phyloP scores from a whole-genome alignment of 1,139 yeast genomes.

The Zygosaccharomyces pseudobailii region DNA sequence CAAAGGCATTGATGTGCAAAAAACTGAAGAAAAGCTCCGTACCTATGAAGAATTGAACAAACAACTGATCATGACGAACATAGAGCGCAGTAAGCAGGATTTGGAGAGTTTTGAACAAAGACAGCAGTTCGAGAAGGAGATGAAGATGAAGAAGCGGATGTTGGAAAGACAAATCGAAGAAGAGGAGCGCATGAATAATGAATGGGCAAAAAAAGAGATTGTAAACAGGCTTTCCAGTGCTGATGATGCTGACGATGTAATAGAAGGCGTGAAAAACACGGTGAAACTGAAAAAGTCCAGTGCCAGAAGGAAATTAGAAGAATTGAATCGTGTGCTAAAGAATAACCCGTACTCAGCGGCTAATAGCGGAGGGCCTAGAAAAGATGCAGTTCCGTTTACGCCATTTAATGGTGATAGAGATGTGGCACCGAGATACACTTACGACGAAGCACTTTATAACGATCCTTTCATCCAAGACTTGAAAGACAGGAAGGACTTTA shows the following conservation, averaged over 20 bases:
- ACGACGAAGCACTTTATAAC: slow-evolving; percentile 43
- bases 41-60: slow-evolving; percentile 75
- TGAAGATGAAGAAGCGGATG: slow-evolving; percentile 55
- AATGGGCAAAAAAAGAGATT: slow-evolving; percentile 63
- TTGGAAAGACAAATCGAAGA: slow-evolving; percentile 66
- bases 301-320: slow-evolving; percentile 61
- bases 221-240: slow-evolving; percentile 59
- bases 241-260: slow-evolving; percentile 45
- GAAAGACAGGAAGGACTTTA: slow-evolving; percentile 59
- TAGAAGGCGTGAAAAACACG: slow-evolving; percentile 53
- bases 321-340: slow-evolving; percentile 45
- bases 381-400: slow-evolving; percentile 60
- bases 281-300: slow-evolving; percentile 59
- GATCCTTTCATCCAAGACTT: slow-evolving; percentile 62
- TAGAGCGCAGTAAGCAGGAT: slow-evolving; percentile 65
- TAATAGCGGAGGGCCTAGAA: slow-evolving; percentile 16
- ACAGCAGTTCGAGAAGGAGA: slow-evolving; percentile 52
- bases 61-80: slow-evolving; percentile 69
- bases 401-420: slow-evolving; percentile 92
- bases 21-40: slow-evolving; percentile 62
- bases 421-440: slow-evolving; percentile 40
- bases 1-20: slow-evolving; percentile 63
- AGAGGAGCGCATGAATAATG: slow-evolving; percentile 58
- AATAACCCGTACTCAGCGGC: slow-evolving; percentile 33
- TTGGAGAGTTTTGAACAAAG: slow-evolving; percentile 48